Conservation (phyloP, 306 rosid genomes). For the Prunus mongolica region DNA sequence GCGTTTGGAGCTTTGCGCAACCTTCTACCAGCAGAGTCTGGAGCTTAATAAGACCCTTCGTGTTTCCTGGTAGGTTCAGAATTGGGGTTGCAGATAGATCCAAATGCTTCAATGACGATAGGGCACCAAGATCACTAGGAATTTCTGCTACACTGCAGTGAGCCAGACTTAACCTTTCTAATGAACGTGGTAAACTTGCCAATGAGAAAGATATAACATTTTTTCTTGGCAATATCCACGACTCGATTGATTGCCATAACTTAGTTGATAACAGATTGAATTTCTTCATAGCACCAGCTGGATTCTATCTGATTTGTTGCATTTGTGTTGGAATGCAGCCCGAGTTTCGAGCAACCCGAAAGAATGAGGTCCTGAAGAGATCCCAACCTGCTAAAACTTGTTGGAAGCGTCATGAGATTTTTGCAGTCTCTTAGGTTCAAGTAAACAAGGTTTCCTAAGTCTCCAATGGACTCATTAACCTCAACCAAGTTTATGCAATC, state of each 20-base stretch:
- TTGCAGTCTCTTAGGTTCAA: constrained; percentile 4
- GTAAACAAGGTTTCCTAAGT: neutral
- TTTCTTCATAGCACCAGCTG: neutral
- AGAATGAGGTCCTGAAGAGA: neutral
- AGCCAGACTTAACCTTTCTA: neutral
- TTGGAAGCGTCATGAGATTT: constrained; percentile 11
- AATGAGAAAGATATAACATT: neutral
- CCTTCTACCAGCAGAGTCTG: neutral
- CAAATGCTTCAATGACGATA: neutral
- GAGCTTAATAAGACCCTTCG: neutral
- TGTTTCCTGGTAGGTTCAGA: neutral
- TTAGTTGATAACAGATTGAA: neutral
- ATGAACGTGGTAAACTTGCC: neutral
- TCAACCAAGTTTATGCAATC: constrained; percentile 3
- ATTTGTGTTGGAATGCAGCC: neutral
- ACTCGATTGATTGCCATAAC: neutral
- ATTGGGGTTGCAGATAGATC: neutral
- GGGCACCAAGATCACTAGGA: neutral
- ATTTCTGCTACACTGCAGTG: neutral
- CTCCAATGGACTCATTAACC: constrained; percentile 14
- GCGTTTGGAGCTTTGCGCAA: neutral
- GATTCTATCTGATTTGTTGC: neutral
- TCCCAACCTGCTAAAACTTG: neutral
- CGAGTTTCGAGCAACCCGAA: neutral
- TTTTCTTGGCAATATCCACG: neutral